phyloP scores from a whole-genome alignment of 2,329 filamentous ascomycete genomes.

The Fusarium sp. region DNA sequence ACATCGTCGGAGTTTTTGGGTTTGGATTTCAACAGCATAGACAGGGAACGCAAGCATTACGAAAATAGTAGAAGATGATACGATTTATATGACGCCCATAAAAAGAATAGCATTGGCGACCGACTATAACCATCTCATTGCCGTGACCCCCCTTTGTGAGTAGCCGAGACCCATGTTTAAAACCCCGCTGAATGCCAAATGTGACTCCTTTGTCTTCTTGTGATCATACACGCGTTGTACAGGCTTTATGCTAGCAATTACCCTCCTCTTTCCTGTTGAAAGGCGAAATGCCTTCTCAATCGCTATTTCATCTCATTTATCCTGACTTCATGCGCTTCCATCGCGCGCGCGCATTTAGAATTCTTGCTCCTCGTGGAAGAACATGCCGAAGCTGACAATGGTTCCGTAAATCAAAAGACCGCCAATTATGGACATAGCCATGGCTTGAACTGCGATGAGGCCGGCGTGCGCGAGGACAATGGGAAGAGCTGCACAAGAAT shows the following conservation, averaged over 20 bases:
- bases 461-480: conserved; percentile 87
- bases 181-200: conserved; percentile 39
- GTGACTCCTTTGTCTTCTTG: conserved; percentile 16
- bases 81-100: conserved; percentile 21
- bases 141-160: conserved; percentile 15
- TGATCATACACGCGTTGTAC: conserved; percentile 41
- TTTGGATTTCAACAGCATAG: conserved; percentile 46
- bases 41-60: conserved; percentile 28
- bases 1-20: conserved; percentile 49
- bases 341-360: conserved; percentile 67
- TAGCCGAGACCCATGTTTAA: conserved; percentile 24
- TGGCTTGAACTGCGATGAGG: conserved; percentile 84
- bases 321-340: not conserved
- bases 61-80: conserved; percentile 14
- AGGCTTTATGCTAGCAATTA: conserved; percentile 13
- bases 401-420: conserved; percentile 96
- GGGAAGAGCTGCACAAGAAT: conserved; percentile 76
- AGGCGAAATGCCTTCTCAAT: conserved; percentile 7
- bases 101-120: conserved; percentile 29
- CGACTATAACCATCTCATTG: conserved; percentile 17
- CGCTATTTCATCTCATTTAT: not conserved
- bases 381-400: conserved; percentile 97
- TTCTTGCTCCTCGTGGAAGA: conserved; percentile 97
- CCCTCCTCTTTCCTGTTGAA: conserved; percentile 29
- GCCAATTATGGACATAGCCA: conserved; percentile 94